Conservation (phyloP, 2,329 filamentous ascomycete genomes). For the Pseudogymnoascus sp. region DNA sequence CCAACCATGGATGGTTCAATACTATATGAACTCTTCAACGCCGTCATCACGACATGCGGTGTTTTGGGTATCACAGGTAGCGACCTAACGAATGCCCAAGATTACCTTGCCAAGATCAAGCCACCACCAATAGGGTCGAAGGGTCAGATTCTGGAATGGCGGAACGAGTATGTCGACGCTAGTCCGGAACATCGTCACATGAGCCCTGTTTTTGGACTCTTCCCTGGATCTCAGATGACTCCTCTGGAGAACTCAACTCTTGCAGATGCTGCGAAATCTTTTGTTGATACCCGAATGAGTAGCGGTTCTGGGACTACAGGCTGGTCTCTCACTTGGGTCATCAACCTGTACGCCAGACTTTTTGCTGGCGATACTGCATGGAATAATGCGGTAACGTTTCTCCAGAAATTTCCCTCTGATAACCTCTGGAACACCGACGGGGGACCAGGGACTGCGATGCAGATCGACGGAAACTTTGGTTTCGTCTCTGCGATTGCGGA, state of each 20-base stretch:
- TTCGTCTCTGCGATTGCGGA: slow-evolving; percentile 37
- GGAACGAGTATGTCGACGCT: slow-evolving; percentile 28
- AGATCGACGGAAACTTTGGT: slow-evolving; percentile 44
- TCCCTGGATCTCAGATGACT: slow-evolving; percentile 35
- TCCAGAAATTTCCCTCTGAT: background rate
- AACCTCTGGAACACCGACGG: background rate
- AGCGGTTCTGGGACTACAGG: slow-evolving; percentile 40
- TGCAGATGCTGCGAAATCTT: slow-evolving; percentile 22
- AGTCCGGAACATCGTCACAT: slow-evolving; percentile 44
- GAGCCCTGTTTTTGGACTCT: slow-evolving; percentile 41
- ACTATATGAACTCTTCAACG: slow-evolving; percentile 29
- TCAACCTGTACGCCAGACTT: slow-evolving; percentile 41
- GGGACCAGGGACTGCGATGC: slow-evolving; percentile 26
- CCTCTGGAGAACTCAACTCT: slow-evolving; percentile 20
- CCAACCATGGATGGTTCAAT: slow-evolving; percentile 34
- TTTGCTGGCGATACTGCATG: slow-evolving; percentile 24
- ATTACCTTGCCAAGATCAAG: background rate
- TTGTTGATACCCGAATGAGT: slow-evolving; percentile 22
- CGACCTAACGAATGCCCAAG: background rate
- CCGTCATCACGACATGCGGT: background rate
- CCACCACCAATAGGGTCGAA: background rate
- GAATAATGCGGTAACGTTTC: background rate
- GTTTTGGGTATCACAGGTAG: background rate
- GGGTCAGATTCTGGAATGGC: slow-evolving; percentile 31
- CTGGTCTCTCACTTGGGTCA: slow-evolving; percentile 43